Base-by-base conservation (phyloP, 2,329 filamentous ascomycete species). In the Alternaria burnsii region DNA sequence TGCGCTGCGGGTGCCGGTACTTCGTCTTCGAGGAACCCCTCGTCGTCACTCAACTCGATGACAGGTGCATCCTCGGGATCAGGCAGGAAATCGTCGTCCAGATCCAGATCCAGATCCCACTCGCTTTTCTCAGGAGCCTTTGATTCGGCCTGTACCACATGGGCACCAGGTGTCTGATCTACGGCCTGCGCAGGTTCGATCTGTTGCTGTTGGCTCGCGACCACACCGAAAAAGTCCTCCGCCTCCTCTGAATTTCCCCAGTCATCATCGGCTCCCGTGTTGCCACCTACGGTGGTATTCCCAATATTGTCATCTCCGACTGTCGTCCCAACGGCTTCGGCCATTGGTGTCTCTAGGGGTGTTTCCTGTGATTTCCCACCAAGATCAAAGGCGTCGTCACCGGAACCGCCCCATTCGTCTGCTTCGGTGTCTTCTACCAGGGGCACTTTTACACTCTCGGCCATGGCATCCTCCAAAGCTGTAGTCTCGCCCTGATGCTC, bases 41-140 rank as follows among this genome's bases (percentile, higher is more conserved):
- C 91, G 66, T 92, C 91, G 75, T 97, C 94, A 67, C 94, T 94
- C 46, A 91, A 88, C 65, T 94, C 89, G 67, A 94, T 88, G 9
- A 68, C 58, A 1, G 75, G 84, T 42, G 83, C 81, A 26, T 76
- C 73, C 2, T 78, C 74, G 14, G 83, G 79, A 32, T 92, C 88
- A 10, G 88, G 86, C 3, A 88, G 76, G 12, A 91, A 82, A 61
- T 93, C 88, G 65, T 94, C 90, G 50, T 91, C 92, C 70, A 97
- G 87, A 43, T 92, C 91, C 47, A 91, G 90, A 65, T 92, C 87
- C 92, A 94, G 97, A 68, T 92, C 89, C 18, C 91, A 91, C 46
- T 91, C 90, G 41, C 95, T 78, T 71, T 94, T 91, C 42, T 89
- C 86, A 1, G 67, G 58, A 20, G 65, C 52, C 18, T 68, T 59